Evolutionary conservation across 441 rosid species (phyloP), one percentile per base, ranked within the genome.

Genomic region (Macaranga tanarius): DNA sequence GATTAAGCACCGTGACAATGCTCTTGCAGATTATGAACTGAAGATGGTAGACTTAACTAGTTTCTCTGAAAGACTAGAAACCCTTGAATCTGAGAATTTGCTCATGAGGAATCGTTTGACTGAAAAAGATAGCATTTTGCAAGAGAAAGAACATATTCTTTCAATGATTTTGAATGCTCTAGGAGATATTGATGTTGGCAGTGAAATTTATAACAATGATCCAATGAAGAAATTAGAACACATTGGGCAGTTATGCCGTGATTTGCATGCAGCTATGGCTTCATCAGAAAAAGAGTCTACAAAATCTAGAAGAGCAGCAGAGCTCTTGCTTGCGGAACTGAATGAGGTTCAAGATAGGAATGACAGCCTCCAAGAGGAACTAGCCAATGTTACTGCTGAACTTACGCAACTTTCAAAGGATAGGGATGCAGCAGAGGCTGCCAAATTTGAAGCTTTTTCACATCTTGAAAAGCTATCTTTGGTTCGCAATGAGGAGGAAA

Each of bases 331-430:
- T 82, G 95, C 98, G 2, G 99, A 97, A 83, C 83, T 95, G 81
- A 91, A 92, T 77, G 99, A 97, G 80, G 99, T 95, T 79, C 98
- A 95, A 82, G 98, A 92, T 81, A 95, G 97, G 87, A 94, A 97
- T 78, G 99, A 95, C 73, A 69, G 80, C 72, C 88, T 96, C 72
- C 99, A 91, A 83, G 99, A 92, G 81, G 95, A 91, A 78, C 79
- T 92, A 77, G 81, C 89, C 71, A 85, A 85, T 73, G 75, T 76
- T 76, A 77, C 83, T 26, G 64, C 64, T 77, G 91, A 91, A 75
- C 84, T 91, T 73, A 62, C 78, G 55, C 90, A 85, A 76, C 79
- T 90, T 73, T 85, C 86, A 71, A 80, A 78, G 76, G 85, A 79
- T 68, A 92, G 85, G 77, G 92, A 90, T 71, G 78, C 54, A 34